A percentile compares a stretch with the other conserved stretches of the same genome.
phyloP scores from a whole-genome alignment of 441 rosid genomes.

The Daphne laureola region DNA sequence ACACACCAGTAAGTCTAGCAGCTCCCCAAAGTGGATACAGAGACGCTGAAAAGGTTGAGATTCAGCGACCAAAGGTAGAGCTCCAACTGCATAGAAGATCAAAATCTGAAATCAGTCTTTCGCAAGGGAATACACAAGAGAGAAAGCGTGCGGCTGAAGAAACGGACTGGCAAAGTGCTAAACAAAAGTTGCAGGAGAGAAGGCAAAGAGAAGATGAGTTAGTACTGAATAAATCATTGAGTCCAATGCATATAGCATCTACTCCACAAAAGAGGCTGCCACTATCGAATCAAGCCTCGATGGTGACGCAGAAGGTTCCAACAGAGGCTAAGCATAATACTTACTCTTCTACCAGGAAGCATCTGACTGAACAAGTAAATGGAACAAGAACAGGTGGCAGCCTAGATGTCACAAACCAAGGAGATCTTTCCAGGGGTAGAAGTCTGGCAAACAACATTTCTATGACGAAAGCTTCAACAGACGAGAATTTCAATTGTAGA shows the following conservation, averaged over 20 bases:
- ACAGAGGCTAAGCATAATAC: too few relatives aligned
- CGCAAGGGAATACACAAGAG: slow-evolving; percentile 24
- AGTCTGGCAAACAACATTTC: slow-evolving; percentile 13
- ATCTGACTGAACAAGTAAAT: slow-evolving; percentile 17
- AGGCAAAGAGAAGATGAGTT: slow-evolving; percentile 25
- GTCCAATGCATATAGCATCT: slow-evolving; percentile 17
- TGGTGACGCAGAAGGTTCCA: slow-evolving; percentile 23
- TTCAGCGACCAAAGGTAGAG: slow-evolving; percentile 23
- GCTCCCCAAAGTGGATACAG: slow-evolving; percentile 17
- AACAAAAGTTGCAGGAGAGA: slow-evolving; percentile 30
- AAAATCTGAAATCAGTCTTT: slow-evolving; percentile 19
- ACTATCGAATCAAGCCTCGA: slow-evolving; percentile 25
- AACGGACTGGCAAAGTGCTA: slow-evolving; percentile 21
- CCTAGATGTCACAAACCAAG: slow-evolving; percentile 16
- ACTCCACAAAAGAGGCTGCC: slow-evolving; percentile 25
- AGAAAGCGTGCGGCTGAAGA: slow-evolving; percentile 23
- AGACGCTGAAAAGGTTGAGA: slow-evolving; percentile 23
- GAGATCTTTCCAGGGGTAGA: slow-evolving; percentile 17
- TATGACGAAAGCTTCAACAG: slow-evolving; percentile 18
- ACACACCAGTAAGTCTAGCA: slow-evolving; percentile 16
- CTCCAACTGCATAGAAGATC: too few relatives aligned
- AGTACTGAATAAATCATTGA: slow-evolving; percentile 18
- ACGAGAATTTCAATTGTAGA: slow-evolving; percentile 16
- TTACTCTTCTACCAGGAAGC: too few relatives aligned
- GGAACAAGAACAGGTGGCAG: slow-evolving; percentile 19